Percentiles rank a stretch among this genome's conserved stretches.
Evolutionary conservation across 2,329 filamentous ascomycete genomes (phyloP).

Genomic region (Beauveria sp.): DNA sequence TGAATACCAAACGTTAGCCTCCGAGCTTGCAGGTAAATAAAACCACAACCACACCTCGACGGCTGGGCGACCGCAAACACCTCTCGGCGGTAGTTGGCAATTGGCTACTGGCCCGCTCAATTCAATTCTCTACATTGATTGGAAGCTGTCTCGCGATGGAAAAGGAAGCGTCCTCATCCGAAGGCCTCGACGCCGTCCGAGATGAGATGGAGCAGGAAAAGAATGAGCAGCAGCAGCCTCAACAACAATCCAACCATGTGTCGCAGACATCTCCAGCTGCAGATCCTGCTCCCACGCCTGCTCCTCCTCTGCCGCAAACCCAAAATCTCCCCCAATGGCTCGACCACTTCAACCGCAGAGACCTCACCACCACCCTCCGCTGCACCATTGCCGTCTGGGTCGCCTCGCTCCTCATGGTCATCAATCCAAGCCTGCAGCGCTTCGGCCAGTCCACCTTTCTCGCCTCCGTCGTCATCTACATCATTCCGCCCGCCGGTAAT

Average conservation of each 20-base stretch:
- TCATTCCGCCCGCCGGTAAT: constrained; percentile 37
- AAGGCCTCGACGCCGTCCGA: neutral
- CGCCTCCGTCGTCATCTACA: constrained; percentile 31
- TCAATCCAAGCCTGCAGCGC: constrained; percentile 30
- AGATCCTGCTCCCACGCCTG: neutral
- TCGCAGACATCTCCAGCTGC: neutral
- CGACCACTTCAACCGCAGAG: constrained; percentile 38
- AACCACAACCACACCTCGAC: neutral
- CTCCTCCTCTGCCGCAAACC: neutral
- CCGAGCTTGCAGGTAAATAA: neutral
- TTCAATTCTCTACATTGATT: neutral
- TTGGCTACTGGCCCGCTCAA: neutral
- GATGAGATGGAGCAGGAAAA: neutral
- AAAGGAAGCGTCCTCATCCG: neutral
- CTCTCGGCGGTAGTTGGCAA: neutral
- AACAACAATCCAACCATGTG: neutral
- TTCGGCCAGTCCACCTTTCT: constrained; percentile 40
- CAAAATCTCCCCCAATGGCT: constrained; percentile 23
- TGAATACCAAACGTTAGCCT: too few species aligned
- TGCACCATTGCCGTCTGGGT: constrained; percentile 40
- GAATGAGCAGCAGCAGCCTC: neutral
- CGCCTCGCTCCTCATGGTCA: constrained; percentile 37
- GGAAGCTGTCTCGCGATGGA: neutral
- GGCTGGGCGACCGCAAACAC: neutral
- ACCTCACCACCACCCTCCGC: constrained; percentile 38